Evolutionary conservation across 1,139 yeast species (phyloP).

Genomic region (Saccharomycopsis crataegensis): DNA sequence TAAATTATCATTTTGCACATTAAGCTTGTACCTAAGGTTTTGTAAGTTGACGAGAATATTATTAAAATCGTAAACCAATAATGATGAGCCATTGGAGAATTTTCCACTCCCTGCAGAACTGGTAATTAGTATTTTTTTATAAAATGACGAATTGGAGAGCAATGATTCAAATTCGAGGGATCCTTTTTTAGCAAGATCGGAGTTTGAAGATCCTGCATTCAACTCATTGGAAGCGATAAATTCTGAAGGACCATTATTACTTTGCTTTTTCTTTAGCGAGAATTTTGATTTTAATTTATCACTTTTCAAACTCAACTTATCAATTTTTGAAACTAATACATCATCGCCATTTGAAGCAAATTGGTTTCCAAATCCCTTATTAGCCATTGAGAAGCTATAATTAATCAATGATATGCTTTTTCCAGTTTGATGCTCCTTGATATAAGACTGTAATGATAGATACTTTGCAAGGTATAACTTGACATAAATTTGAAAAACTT

Average conservation of each 20-base stretch:
- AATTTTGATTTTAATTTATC: too few species aligned
- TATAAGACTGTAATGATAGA: constrained; percentile 10
- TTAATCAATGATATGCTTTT: constrained; percentile 13
- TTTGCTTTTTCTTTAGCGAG: too few species aligned
- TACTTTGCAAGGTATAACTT: constrained; percentile 14
- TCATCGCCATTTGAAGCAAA: too few species aligned
- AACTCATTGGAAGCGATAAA: background rate
- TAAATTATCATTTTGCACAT: constrained; percentile 14
- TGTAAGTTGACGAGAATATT: constrained; percentile 10
- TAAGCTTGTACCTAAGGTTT: constrained; percentile 14
- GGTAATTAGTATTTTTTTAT: background rate
- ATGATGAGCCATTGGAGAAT: background rate
- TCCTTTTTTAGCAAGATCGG: background rate
- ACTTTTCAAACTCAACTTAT: too few species aligned
- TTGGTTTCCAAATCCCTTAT: background rate
- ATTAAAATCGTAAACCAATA: constrained; percentile 12
- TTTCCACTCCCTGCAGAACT: background rate
- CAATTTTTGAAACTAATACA: too few species aligned
- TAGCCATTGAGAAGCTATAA: constrained; percentile 8
- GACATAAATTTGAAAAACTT: constrained; percentile 6
- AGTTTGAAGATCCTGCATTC: background rate
- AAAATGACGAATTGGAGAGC: background rate
- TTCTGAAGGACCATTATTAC: background rate
- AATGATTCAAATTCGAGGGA: background rate
- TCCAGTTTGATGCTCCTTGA: constrained; percentile 15